Conservation (phyloP, 2,329 filamentous ascomycete genomes). For the Penicillium sp. region DNA sequence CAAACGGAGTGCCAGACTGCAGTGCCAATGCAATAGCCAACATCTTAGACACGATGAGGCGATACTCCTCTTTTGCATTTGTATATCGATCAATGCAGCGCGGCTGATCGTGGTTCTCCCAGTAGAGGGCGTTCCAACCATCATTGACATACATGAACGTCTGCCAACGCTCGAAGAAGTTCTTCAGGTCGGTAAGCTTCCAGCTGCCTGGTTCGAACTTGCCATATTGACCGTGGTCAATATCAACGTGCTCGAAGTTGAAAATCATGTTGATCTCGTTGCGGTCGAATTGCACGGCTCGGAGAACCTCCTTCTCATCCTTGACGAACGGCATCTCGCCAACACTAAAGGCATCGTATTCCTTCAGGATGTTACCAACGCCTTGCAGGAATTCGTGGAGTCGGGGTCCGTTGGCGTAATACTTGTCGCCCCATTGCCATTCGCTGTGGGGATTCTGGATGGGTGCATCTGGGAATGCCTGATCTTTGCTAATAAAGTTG, state of each 20-base stretch:
- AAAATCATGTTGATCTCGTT: slow-evolving; percentile 68
- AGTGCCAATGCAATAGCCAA: slow-evolving; percentile 55
- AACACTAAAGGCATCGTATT: slow-evolving; percentile 57
- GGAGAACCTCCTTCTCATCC: slow-evolving; percentile 49
- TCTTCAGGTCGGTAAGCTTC: slow-evolving; percentile 51
- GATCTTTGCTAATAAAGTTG: slow-evolving; percentile 65
- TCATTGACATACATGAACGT: slow-evolving; percentile 55
- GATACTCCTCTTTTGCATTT: slow-evolving; percentile 48
- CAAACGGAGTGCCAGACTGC: slow-evolving; percentile 59
- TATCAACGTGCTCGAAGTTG: slow-evolving; percentile 64
- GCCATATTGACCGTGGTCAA: slow-evolving; percentile 51
- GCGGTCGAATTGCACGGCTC: slow-evolving; percentile 53
- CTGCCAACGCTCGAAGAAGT: slow-evolving; percentile 56
- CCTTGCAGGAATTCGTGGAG: slow-evolving; percentile 56
- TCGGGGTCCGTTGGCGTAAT: slow-evolving; percentile 55
- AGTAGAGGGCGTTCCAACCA: slow-evolving; percentile 62
- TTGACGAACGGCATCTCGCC: slow-evolving; percentile 57
- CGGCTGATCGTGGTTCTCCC: slow-evolving; percentile 64
- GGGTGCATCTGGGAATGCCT: slow-evolving; percentile 48
- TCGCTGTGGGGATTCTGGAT: slow-evolving; percentile 25
- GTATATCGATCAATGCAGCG: slow-evolving; percentile 57
- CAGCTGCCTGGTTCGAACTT: slow-evolving; percentile 48
- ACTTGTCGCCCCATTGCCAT: slow-evolving; percentile 37
- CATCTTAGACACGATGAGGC: slow-evolving; percentile 54
- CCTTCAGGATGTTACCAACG: slow-evolving; percentile 50